phyloP scores from a whole-genome alignment of 2,329 filamentous ascomycete species.

The Incumbomyces lentus region DNA sequence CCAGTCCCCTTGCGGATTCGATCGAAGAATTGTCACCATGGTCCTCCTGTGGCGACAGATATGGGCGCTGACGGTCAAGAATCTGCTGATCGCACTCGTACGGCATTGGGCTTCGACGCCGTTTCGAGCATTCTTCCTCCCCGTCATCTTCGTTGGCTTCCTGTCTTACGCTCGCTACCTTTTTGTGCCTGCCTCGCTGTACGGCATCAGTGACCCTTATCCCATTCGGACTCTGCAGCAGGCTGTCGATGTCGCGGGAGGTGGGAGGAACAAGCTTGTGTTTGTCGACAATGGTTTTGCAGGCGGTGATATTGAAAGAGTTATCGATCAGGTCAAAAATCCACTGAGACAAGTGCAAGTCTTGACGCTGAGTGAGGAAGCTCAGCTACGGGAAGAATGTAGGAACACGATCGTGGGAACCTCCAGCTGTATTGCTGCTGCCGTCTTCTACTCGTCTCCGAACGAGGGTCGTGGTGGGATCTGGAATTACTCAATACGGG shows the following conservation, averaged over 20 bases:
- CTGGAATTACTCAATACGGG: conserved; percentile 82
- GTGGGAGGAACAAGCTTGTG: conserved; percentile 57
- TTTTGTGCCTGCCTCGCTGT: conserved; percentile 66
- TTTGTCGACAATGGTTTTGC: conserved; percentile 66
- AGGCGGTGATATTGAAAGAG: conserved; percentile 59
- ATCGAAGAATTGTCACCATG: conserved; percentile 5
- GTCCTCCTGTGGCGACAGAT: conserved; percentile 40
- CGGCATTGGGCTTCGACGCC: conserved; percentile 45
- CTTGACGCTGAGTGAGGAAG: conserved; percentile 43
- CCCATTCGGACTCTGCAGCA: conserved; percentile 55
- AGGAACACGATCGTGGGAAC: conserved; percentile 55
- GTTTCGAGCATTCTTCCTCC: conserved; percentile 46
- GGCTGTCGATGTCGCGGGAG: conserved; percentile 49
- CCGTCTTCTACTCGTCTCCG: conserved; percentile 67
- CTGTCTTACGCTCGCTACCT: conserved; percentile 65
- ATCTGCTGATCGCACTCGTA: conserved; percentile 43
- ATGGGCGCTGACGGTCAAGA: conserved; percentile 49
- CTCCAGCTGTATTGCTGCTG: conserved; percentile 61
- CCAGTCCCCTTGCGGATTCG: no score
- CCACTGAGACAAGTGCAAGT: conserved; percentile 49
- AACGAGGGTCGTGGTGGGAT: conserved; percentile 52
- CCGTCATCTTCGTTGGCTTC: conserved; percentile 44
- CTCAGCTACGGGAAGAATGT: conserved; percentile 54
- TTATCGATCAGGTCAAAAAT: conserved; percentile 55
- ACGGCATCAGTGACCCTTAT: conserved; percentile 55